A percentile compares a stretch with the other conserved stretches of the same genome.
Evolutionary conservation across 2,329 filamentous ascomycete genomes (phyloP).

Genomic region (Lecanoromycetidae sp.): DNA sequence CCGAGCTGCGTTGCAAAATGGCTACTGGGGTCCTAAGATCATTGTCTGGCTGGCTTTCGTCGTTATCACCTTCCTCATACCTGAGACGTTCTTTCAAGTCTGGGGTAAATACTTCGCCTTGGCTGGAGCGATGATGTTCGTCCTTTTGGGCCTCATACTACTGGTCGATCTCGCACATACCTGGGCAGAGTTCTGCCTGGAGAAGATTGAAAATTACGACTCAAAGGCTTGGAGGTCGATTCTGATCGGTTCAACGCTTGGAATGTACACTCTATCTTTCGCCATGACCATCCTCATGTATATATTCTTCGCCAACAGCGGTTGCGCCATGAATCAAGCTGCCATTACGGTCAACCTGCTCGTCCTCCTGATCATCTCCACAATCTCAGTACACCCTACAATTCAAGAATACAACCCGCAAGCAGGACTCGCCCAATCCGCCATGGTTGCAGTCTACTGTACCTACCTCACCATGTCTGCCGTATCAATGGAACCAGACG

Average conservation of each 20-base stretch:
- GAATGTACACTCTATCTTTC: constrained; percentile 84
- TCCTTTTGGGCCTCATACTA: constrained; percentile 81
- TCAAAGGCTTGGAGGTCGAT: constrained; percentile 73
- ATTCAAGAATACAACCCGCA: constrained; percentile 88
- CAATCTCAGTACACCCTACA: constrained; percentile 75
- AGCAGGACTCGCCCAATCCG: constrained; percentile 89
- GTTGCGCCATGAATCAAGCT: constrained; percentile 91
- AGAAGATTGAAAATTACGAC: constrained; percentile 82
- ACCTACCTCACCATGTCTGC: constrained; percentile 97
- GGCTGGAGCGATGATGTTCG: constrained; percentile 78
- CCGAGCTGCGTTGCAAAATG: constrained; percentile 82
- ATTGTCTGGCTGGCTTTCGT: constrained; percentile 78
- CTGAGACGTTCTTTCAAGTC: constrained; percentile 84
- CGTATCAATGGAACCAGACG: constrained; percentile 95
- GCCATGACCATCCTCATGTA: constrained; percentile 97
- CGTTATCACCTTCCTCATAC: constrained; percentile 88
- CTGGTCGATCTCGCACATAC: constrained; percentile 90
- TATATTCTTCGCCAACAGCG: constrained; percentile 73
- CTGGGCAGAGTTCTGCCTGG: constrained; percentile 93
- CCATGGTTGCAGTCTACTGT: constrained; percentile 96
- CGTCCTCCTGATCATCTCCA: constrained; percentile 66
- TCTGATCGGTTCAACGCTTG: constrained; percentile 79
- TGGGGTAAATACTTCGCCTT: constrained; percentile 94
- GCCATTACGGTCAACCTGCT: constrained; percentile 89
- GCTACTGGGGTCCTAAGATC: constrained; percentile 97